These are phyloP conservation scores for Tremella yokohamensis DNA, from an alignment of 768 basidiomycete species.

Conservation along the genomic window DNA sequence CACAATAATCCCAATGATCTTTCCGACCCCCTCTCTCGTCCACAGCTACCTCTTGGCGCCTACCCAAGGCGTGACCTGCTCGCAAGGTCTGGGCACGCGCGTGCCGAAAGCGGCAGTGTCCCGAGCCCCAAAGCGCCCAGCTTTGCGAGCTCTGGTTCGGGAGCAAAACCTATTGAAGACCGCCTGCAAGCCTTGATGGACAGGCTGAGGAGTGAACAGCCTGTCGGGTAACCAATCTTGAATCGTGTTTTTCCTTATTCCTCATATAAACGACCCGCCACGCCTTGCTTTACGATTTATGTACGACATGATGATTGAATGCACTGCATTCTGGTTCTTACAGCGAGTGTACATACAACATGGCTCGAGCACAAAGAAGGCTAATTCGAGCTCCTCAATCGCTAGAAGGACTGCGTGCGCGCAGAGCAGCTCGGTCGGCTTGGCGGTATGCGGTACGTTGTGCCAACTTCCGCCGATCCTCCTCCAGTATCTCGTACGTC, in stretches of 20 bases:
- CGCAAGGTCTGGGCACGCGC: conserved; percentile 2
- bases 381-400: too few relatives aligned
- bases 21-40: conserved; percentile 25
- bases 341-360: too few relatives aligned
- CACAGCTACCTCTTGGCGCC: conserved; percentile 5
- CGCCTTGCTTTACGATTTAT: too few relatives aligned
- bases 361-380: too few relatives aligned
- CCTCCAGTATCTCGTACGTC: background rate
- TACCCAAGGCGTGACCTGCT: background rate
- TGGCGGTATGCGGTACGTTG: too few relatives aligned
- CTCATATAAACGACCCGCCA: too few relatives aligned
- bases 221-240: too few relatives aligned
- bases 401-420: too few relatives aligned
- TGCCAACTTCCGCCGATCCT: background rate
- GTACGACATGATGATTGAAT: too few relatives aligned
- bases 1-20: conserved; percentile 24
- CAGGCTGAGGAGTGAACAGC: conserved; percentile 12
- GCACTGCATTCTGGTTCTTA: too few relatives aligned
- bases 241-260: too few relatives aligned
- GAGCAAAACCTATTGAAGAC: conserved; percentile 32
- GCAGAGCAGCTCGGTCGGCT: too few relatives aligned
- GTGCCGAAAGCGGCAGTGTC: background rate
- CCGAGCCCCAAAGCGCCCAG: conserved; percentile 31
- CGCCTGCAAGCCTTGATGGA: conserved; percentile 43
- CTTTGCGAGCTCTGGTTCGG: conserved; percentile 28